Percentiles rank a stretch among this genome's conserved stretches.
Evolutionary conservation across 129 eudicot genomes (phyloP).

Genomic region (Flaveria bidentis): DNA sequence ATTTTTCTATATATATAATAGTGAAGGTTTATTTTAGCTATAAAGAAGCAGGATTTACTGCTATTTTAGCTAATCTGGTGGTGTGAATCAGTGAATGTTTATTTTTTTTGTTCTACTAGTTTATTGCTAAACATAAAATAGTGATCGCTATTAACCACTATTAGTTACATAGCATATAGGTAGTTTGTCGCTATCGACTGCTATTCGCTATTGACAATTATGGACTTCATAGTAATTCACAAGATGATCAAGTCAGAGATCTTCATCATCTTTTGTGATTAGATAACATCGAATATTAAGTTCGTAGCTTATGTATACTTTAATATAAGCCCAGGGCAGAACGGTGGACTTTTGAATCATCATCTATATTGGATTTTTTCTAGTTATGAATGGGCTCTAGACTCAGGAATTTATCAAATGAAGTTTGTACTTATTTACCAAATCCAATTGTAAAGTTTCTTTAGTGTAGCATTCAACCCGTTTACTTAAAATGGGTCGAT

Average conservation of each 20-base stretch:
- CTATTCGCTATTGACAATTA: too few species aligned
- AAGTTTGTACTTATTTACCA: background rate
- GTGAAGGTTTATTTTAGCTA: too few species aligned
- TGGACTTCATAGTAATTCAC: background rate
- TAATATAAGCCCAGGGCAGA: background rate
- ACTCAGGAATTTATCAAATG: background rate
- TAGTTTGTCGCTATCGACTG: too few species aligned
- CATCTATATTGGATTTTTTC: constrained; percentile 1
- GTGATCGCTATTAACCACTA: background rate
- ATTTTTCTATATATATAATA: too few species aligned
- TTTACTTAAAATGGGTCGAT: background rate
- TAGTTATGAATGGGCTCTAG: background rate
- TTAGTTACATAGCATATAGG: background rate
- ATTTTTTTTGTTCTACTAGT: too few species aligned
- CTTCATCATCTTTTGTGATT: background rate
- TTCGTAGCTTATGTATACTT: background rate
- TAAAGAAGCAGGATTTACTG: too few species aligned
- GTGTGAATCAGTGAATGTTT: too few species aligned
- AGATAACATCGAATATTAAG: background rate
- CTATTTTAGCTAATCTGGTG: too few species aligned
- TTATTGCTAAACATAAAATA: too few species aligned
- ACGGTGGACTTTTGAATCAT: background rate
- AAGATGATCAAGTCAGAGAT: background rate
- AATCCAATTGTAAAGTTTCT: background rate
- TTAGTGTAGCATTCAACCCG: background rate